Conservation (phyloP, 148 eudicot species). For the Arbutus unedo region DNA sequence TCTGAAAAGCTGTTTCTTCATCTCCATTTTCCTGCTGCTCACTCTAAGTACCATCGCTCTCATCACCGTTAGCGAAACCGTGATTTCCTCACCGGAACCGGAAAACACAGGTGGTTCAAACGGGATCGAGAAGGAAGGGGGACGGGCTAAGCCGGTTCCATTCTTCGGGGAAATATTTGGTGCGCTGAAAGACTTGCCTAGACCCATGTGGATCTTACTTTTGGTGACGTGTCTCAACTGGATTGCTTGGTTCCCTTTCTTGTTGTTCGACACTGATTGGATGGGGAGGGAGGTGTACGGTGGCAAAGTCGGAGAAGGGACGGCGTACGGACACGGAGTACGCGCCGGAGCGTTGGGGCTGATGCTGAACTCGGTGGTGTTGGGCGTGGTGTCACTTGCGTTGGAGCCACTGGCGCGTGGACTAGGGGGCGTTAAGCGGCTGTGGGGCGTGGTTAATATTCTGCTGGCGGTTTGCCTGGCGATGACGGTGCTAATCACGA, state of each 20-base stretch:
- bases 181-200: constrained; percentile 41
- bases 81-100: constrained; percentile 14
- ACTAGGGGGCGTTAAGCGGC: constrained; percentile 47
- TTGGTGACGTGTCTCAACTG: constrained; percentile 54
- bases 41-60: constrained; percentile 34
- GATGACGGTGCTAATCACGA: constrained; percentile 53
- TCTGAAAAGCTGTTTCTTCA: constrained; percentile 47
- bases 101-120: constrained; percentile 13
- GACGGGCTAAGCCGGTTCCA: constrained; percentile 12
- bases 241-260: constrained; percentile 66
- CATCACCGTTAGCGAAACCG: constrained; percentile 25
- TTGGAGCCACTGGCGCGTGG: constrained; percentile 40
- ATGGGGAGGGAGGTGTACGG: constrained; percentile 64
- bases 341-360: constrained; percentile 68
- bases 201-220: constrained; percentile 53
- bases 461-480: constrained; percentile 49
- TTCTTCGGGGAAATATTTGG: constrained; percentile 41
- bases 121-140: constrained; percentile 10
- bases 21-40: constrained; percentile 38
- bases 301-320: constrained; percentile 39
- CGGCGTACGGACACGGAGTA: constrained; percentile 53
- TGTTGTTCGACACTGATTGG: constrained; percentile 63
- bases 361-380: constrained; percentile 60
- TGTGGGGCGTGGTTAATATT: constrained; percentile 72
- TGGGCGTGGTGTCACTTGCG: constrained; percentile 50